Conservation (phyloP, 805 yeast species). For the Yarrowia sp. region DNA sequence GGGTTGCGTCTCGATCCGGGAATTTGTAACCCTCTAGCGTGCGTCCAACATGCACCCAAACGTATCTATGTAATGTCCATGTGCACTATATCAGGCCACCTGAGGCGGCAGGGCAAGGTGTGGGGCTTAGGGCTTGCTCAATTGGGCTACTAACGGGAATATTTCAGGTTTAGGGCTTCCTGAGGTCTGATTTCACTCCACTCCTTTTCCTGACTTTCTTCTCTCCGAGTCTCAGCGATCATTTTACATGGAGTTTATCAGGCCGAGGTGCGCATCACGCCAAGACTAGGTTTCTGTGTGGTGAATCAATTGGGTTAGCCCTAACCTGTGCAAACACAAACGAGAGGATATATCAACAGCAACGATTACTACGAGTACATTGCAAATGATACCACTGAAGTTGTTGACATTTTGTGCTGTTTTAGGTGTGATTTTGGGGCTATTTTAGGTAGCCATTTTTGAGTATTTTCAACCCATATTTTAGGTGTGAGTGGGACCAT, state of each 20-base stretch:
- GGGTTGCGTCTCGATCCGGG: not conserved
- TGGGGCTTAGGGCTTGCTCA: not conserved
- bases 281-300: not conserved
- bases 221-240: not conserved
- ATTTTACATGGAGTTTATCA: not conserved
- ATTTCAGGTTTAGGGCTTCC: not conserved
- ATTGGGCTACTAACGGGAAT: not conserved
- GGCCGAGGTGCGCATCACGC: constrained; percentile 19
- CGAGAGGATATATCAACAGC: too few relatives aligned
- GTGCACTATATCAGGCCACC: constrained; percentile 20
- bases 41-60: not conserved
- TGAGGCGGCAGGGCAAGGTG: not conserved
- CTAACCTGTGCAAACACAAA: too few relatives aligned
- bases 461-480: too few relatives aligned
- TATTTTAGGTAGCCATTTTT: too few relatives aligned
- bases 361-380: too few relatives aligned
- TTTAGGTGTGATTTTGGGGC: too few relatives aligned
- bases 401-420: too few relatives aligned
- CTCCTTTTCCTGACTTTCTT: too few relatives aligned
- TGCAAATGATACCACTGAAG: too few relatives aligned
- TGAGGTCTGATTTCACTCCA: not conserved
- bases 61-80: not conserved
- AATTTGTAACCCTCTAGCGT: not conserved
- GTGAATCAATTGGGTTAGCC: too few relatives aligned
- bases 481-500: too few relatives aligned